Base-by-base conservation (phyloP, 352 stramenopile species). In the Globisporangium spinosum region DNA sequence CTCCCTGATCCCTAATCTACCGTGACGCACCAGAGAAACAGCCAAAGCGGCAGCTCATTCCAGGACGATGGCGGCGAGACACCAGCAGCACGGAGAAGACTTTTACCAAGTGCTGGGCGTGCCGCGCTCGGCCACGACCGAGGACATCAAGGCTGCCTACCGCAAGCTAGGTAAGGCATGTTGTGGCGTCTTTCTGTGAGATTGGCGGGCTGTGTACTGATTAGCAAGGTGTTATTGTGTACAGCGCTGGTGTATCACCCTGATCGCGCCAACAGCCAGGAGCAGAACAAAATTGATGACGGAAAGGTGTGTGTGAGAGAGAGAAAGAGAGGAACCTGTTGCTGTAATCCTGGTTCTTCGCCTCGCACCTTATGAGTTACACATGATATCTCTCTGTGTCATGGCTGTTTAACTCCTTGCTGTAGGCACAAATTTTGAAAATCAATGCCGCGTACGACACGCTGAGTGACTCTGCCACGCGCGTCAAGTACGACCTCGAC, bases 361-460 rank as follows among this genome's bases (percentile, higher is more conserved):
- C 15, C 15, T 47, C 15, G 4, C 40, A 47, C 40, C 3, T 47
- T 15, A 57, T 10, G 23, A 35, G 6, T 58, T 7, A 55, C 35
- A 8, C n/a, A 8, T 23, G 29, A 13, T 3, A 2, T 17, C 35
- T 40, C 9, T 27, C 9, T 20, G 4, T 8, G 5, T 6, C 12
- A 47, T n/a, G 9, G 40, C 15, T 47, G 40, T 47, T 20, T 17
- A 43, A 43, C 35, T 43, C 10, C 13, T n/a, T 47, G 4, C 12
- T n/a, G 13, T 25, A 65, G 55, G 72, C 71, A 1, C 67, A 89
- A 65, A 90, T 89, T 64, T 65, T 89, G 45, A 77, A 74, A 49
- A 89, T 93, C 67, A 91, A 91, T 67, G 83, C 80, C 20, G 85
- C 85, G 25, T 93, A 93, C 72, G 85, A 91, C 60, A 71, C 79